These are phyloP conservation scores for Suhomyces sp. DNA, from an alignment of 805 yeast species.

Conservation along the genomic window DNA sequence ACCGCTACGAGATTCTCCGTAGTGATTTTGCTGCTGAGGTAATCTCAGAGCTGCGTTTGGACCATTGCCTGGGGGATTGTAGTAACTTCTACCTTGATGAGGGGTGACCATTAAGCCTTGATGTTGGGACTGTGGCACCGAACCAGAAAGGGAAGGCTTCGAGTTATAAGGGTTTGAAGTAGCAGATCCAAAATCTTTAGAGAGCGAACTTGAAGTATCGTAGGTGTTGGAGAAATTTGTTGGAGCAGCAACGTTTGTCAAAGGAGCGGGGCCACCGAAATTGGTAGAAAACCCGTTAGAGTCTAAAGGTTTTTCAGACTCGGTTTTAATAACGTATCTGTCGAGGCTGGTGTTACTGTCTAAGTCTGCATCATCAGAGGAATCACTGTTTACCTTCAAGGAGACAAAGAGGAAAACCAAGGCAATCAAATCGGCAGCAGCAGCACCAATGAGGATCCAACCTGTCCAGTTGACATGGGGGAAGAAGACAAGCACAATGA, in stretches of 20 bases:
- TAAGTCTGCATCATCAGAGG: neutral
- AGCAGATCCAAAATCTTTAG: constrained; percentile 27
- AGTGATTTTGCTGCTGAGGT: neutral
- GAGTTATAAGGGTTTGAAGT: constrained; percentile 3
- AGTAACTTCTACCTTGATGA: constrained; percentile 7
- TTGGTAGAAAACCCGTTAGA: constrained; percentile 1
- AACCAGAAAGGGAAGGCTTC: no score
- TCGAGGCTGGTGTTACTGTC: constrained; percentile 2
- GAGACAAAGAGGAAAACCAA: constrained; percentile 46
- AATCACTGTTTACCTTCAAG: constrained; percentile 4
- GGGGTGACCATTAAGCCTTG: no score
- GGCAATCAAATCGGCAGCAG: constrained; percentile 53
- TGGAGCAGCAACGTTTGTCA: constrained; percentile 2
- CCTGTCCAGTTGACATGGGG: constrained; percentile 72
- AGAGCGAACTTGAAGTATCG: constrained; percentile 6
- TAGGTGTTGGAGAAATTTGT: neutral
- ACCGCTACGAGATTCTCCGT: constrained; percentile 1
- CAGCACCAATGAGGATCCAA: constrained; percentile 70
- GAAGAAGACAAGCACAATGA: constrained; percentile 55
- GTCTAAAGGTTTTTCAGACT: constrained; percentile 2
- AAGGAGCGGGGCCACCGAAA: constrained; percentile 23
- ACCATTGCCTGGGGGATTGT: no score
- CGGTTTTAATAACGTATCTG: neutral
- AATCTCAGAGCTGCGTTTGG: no score
- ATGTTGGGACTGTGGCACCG: constrained; percentile 3